Base-by-base conservation (phyloP, 2,329 filamentous ascomycete species). In the Paecilomyces dactylethromorphus region DNA sequence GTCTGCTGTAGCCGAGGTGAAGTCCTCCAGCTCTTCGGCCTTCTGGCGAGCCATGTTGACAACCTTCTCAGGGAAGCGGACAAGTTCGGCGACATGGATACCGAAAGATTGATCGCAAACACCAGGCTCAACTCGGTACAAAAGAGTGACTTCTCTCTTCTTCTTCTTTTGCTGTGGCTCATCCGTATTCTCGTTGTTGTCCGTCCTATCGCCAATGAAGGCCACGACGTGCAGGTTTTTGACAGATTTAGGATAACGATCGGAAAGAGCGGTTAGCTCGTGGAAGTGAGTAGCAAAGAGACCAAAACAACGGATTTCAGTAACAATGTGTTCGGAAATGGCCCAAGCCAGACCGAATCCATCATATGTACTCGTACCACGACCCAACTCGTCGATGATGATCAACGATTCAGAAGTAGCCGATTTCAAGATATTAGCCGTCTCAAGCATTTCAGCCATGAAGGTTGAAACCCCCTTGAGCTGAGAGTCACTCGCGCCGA, bases 391-490 rank as follows among this genome's bases (percentile, higher is more conserved):
- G 74, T 99, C 95, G 66, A 99, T 97, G 74, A 99, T 97, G 77
- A 99, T 97, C 56, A 99, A 84, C 3, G 91, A 96, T 72, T 99
- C 94, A 32, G 89, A 86, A 0, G 94, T 99, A 1, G 94, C 94
- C 0, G 91, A 95, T 78, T 97, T 97, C 70, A 99, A 87, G 64
- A 99, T 99, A 72, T 97, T 97, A 65, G 94, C 92, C 1, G 94
- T 99, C 74, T 99, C 94, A 22, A 99, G 84, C 94, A 99, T 99
- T 78, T 99, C 94, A 1, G 94, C 94, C 95, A 99, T 99, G 75
- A 99, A 99, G 0, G 94, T 99, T 3, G 91, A 96, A 1, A 99
- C 94, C 35, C 94, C 94, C 77, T 97, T 97, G 63, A 99, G 87
- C 74, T 97, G 94, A 6, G 91, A 96, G 76, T 99, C 95, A 66